Evolutionary conservation across 1,284 basidiomycete species (phyloP).

Genomic region (Papiliotrema laurentii): DNA sequence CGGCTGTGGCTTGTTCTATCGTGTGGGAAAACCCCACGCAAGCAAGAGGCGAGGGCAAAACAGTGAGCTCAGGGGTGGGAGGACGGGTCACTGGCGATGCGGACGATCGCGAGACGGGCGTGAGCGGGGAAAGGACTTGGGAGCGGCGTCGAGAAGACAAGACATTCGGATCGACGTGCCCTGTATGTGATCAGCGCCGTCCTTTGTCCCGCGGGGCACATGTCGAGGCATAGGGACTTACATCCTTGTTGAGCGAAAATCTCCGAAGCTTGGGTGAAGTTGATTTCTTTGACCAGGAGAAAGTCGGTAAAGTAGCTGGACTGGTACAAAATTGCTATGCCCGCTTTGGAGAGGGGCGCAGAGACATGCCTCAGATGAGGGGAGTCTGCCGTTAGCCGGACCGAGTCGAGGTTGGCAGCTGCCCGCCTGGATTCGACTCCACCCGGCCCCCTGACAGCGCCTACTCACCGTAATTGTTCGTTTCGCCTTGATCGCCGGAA

Average conservation of each 20-base stretch:
- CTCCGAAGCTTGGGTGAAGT: conserved; percentile 28
- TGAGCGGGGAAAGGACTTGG: conserved; percentile 13
- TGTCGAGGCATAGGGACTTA: conserved; percentile 21
- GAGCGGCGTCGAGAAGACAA: conserved; percentile 21
- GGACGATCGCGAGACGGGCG: conserved; percentile 5
- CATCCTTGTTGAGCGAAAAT: conserved; percentile 38
- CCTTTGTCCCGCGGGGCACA: no score
- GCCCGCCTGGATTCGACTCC: neutral
- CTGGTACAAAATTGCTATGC: conserved; percentile 78
- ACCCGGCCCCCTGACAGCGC: neutral
- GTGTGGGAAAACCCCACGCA: conserved; percentile 31
- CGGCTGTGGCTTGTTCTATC: conserved; percentile 16
- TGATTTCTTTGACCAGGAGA: conserved; percentile 56
- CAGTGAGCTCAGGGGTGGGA: conserved; percentile 30
- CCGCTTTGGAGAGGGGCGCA: conserved; percentile 68
- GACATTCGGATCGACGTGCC: conserved; percentile 25
- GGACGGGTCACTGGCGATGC: neutral
- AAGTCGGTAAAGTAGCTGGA: conserved; percentile 81
- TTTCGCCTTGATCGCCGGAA: conserved; percentile 31
- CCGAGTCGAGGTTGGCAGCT: neutral
- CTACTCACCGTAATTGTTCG: conserved; percentile 33
- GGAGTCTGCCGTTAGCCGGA: conserved; percentile 24
- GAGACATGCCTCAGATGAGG: conserved; percentile 65
- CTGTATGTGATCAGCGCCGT: conserved; percentile 7
- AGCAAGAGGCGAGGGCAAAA: conserved; percentile 30